Conservation (phyloP, 2,329 filamentous ascomycete species). For the Drechmeria coniospora region DNA sequence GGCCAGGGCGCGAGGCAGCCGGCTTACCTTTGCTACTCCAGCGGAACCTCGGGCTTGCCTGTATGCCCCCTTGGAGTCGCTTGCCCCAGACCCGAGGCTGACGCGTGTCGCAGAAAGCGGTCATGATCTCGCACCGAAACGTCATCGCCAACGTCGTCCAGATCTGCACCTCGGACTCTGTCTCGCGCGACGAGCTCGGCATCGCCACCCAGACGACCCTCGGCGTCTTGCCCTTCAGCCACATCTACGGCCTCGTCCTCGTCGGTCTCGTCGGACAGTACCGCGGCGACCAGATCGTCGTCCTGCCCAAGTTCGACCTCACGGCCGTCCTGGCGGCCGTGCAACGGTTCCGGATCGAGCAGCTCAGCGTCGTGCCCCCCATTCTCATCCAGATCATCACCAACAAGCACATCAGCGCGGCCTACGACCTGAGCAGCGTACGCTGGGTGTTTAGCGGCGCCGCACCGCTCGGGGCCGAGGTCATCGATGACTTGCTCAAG, state of each 20-base stretch:
- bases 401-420: constrained; percentile 38
- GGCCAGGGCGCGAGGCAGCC: constrained; percentile 53
- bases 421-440: constrained; percentile 58
- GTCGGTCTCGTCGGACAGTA: constrained; percentile 51
- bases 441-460: constrained; percentile 53
- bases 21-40: constrained; percentile 68
- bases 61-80: constrained; percentile 19
- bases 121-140: constrained; percentile 68
- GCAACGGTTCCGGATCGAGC: constrained; percentile 51
- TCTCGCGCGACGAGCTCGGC: constrained; percentile 19
- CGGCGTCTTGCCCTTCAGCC: constrained; percentile 64
- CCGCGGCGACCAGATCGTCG: constrained; percentile 56
- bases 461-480: constrained; percentile 57
- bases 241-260: constrained; percentile 66
- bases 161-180: constrained; percentile 28
- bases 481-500: constrained; percentile 43
- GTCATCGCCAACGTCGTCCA: constrained; percentile 65
- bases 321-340: constrained; percentile 47
- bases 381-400: constrained; percentile 63
- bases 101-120: constrained; percentile 47
- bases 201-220: constrained; percentile 33
- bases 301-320: constrained; percentile 65
- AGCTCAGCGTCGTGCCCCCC: constrained; percentile 58
- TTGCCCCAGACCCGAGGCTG: too few species aligned
- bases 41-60: constrained; percentile 64